phyloP scores from a whole-genome alignment of 2,329 filamentous ascomycete species.

The Talaromyces sp. region DNA sequence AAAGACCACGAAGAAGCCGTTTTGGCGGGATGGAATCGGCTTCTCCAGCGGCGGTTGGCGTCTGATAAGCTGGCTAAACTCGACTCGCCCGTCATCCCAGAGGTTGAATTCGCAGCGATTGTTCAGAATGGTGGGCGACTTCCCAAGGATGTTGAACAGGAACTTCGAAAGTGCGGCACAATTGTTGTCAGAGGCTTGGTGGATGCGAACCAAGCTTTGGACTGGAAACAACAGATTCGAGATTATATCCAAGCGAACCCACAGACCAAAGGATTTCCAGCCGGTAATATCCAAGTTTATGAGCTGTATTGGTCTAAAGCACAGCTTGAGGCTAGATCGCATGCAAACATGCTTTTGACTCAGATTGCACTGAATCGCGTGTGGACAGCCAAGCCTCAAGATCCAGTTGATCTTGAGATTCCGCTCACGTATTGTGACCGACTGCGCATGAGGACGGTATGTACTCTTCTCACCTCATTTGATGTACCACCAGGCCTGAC shows the following conservation, averaged over 20 bases:
- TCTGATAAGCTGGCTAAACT: background rate
- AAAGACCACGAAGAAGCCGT: background rate
- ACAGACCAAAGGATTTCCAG: constrained; percentile 34
- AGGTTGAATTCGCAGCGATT: constrained; percentile 24
- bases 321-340: constrained; percentile 33
- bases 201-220: constrained; percentile 7
- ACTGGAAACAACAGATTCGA: constrained; percentile 11
- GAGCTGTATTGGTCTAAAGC: constrained; percentile 34
- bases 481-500: background rate
- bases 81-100: constrained; percentile 24
- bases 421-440: constrained; percentile 38
- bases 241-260: constrained; percentile 28
- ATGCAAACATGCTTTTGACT: constrained; percentile 33
- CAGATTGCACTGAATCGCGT: constrained; percentile 34
- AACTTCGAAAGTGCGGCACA: constrained; percentile 14
- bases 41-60: constrained; percentile 1
- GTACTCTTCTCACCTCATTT: background rate
- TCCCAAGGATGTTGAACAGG: constrained; percentile 7
- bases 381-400: constrained; percentile 29
- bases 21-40: constrained; percentile 5
- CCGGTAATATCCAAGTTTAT: constrained; percentile 34
- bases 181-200: constrained; percentile 16
- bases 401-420: constrained; percentile 22
- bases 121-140: background rate
- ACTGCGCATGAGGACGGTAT: constrained; percentile 27